Percentiles rank a stretch among this genome's conserved stretches.
These are phyloP conservation scores for Periconia digitata DNA, from an alignment of 2,329 filamentous ascomycete genomes.

Conservation along the genomic window DNA sequence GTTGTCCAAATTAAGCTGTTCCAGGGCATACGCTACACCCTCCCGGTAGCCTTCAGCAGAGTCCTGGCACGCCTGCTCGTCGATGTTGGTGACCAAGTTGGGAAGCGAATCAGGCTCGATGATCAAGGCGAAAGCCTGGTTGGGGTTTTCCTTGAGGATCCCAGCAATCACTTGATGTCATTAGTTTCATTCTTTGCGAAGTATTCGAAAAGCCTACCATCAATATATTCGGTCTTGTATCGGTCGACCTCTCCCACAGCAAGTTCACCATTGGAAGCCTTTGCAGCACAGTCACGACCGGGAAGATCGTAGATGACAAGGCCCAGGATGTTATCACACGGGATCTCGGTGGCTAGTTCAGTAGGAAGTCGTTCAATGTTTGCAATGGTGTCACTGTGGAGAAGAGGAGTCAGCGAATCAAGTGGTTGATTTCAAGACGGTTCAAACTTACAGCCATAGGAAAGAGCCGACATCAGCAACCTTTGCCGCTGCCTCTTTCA, in stretches of 20 bases:
- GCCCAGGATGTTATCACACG: slow-evolving; percentile 49
- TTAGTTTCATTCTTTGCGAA: neutral
- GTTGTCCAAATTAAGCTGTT: slow-evolving; percentile 59
- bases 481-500: slow-evolving; percentile 50
- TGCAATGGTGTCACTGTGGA: slow-evolving; percentile 22
- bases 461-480: slow-evolving; percentile 54
- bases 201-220: slow-evolving; percentile 49
- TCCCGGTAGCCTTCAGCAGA: slow-evolving; percentile 58
- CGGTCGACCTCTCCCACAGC: slow-evolving; percentile 54
- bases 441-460: slow-evolving; percentile 52
- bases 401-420: slow-evolving; percentile 4
- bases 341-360: slow-evolving; percentile 9
- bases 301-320: slow-evolving; percentile 65
- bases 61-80: slow-evolving; percentile 55
- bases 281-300: slow-evolving; percentile 63
- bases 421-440: slow-evolving; percentile 49
- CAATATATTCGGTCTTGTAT: slow-evolving; percentile 53
- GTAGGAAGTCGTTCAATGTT: slow-evolving; percentile 50
- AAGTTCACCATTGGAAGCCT: slow-evolving; percentile 64
- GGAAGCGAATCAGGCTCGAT: slow-evolving; percentile 61
- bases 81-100: slow-evolving; percentile 62
- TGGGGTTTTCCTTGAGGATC: slow-evolving; percentile 54
- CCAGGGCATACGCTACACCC: slow-evolving; percentile 57
- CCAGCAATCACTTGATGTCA: slow-evolving; percentile 45
- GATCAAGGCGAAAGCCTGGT: slow-evolving; percentile 45